Evolutionary conservation across 75 land plant species (phyloP), one percentile per base, ranked within the genome.

Genomic region (Cupressus sempervirens): DNA sequence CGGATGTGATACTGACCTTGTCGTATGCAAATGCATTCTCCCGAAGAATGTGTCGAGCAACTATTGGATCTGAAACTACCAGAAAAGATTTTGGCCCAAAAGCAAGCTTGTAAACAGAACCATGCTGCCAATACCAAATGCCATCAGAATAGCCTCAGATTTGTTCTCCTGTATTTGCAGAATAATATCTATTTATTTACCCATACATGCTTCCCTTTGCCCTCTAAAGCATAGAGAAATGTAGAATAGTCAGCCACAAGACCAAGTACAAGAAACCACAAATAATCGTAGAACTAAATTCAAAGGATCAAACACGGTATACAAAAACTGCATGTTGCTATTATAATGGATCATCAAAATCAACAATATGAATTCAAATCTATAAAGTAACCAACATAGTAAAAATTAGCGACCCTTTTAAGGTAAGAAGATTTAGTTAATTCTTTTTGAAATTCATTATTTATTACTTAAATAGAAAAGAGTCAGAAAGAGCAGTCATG

Each of bases 31-130:
- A 98, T 82, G 97, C 94, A 90, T 96, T 98, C 89, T 98, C 99
- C 75, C 97, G 92, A 77, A 98, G 97, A 74, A 98, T 95, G 85
- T 98, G 91, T 30, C 94, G 92, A 34, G 95, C 97, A 72, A 98
- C 98, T 87, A 98, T 94, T 14, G 99, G 99, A 89, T 98, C 99
- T 43, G 99, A 98, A 54, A 96, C 94, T 67, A 98, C 99, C 84
- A 96, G 96, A 94, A 98, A 98, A 65, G 98, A 91, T 80, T 98
- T 98, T 23, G 99, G 99, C 80, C 99, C 99, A 91, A 98, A 98
- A 41, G 97, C 99, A 85, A 98, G 98, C 89, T 95, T 96, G 86
- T 98, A 98, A 16, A 98, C 98, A 16, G 99, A 87, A 16, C 99
- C 99, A 91, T 95, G 99, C 99, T 98, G 95, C 90, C 35, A 89